These are phyloP conservation scores for Leavenworthia alabamica DNA, from an alignment of 345 rosid species.

Conservation along the genomic window DNA sequence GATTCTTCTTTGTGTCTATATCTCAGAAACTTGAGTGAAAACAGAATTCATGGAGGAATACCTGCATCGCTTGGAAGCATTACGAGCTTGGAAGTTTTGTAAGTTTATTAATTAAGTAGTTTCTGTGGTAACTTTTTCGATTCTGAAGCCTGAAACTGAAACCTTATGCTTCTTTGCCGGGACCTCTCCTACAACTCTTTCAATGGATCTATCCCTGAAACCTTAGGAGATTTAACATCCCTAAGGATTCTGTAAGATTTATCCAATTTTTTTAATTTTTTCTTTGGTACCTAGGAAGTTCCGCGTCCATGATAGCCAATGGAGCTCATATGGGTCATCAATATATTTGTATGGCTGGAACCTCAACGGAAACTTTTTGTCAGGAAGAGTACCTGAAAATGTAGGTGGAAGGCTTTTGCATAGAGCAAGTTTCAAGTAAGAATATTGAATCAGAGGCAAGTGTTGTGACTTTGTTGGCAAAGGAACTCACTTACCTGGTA, in stretches of 20 bases:
- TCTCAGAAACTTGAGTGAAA: conserved; percentile 80
- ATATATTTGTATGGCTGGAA: conserved; percentile 46
- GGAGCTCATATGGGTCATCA: background rate
- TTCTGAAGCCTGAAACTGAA: background rate
- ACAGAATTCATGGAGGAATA: conserved; percentile 65
- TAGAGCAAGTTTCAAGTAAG: conserved; percentile 95
- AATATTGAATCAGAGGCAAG: conserved; percentile 7
- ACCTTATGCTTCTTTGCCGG: conserved; percentile 37
- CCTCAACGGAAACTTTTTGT: conserved; percentile 82
- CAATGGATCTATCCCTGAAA: conserved; percentile 84
- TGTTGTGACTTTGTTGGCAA: background rate
- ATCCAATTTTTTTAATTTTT: background rate
- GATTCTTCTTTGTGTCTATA: background rate
- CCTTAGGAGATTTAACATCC: conserved; percentile 71
- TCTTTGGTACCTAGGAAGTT: background rate
- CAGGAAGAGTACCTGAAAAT: conserved; percentile 85
- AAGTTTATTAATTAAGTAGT: background rate
- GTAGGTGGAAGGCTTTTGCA: conserved; percentile 92
- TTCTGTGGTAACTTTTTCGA: background rate
- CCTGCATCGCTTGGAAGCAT: conserved; percentile 71
- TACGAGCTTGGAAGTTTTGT: conserved; percentile 62
- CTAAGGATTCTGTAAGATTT: conserved; percentile 71
- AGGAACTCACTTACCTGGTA: background rate
- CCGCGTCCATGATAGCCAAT: background rate
- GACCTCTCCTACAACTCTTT: conserved; percentile 88